Evolutionary conservation across 2,329 filamentous ascomycete genomes (phyloP).

Genomic region (Talaromyces sp.): DNA sequence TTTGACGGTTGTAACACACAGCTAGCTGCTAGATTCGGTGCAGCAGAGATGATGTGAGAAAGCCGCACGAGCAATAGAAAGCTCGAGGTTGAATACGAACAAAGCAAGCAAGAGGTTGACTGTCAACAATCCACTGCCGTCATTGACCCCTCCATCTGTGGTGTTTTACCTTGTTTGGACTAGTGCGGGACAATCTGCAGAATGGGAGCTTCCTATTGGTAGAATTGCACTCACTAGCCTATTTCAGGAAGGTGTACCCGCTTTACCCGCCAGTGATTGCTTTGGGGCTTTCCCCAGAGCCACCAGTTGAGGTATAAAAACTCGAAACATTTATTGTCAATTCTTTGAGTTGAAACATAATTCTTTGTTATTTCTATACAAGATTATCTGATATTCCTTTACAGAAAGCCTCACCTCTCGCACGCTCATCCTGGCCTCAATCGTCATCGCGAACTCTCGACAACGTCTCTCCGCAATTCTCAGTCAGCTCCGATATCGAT

Average conservation of each 20-base stretch:
- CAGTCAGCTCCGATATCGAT: conserved; percentile 23
- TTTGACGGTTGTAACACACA: background rate
- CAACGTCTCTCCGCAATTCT: conserved; percentile 39
- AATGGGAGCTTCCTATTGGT: conserved; percentile 16
- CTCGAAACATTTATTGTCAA: background rate
- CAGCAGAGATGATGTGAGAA: background rate
- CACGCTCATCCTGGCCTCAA: conserved; percentile 39
- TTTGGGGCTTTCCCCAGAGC: background rate
- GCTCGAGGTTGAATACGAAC: background rate
- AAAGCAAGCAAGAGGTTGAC: background rate
- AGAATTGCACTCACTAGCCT: background rate
- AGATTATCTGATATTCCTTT: background rate
- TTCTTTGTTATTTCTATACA: background rate
- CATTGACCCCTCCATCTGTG: conserved; percentile 11
- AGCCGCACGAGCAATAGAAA: background rate
- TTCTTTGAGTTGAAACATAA: background rate
- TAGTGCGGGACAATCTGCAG: conserved; percentile 11
- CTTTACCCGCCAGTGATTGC: background rate
- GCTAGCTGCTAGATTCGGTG: too few relatives aligned
- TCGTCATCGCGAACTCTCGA: conserved; percentile 34
- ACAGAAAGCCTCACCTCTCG: background rate
- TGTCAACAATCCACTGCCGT: conserved; percentile 11
- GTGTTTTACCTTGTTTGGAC: background rate
- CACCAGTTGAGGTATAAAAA: background rate
- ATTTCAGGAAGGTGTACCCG: background rate